phyloP scores from a whole-genome alignment of 768 basidiomycete genomes.

The Arthromyces matolae region DNA sequence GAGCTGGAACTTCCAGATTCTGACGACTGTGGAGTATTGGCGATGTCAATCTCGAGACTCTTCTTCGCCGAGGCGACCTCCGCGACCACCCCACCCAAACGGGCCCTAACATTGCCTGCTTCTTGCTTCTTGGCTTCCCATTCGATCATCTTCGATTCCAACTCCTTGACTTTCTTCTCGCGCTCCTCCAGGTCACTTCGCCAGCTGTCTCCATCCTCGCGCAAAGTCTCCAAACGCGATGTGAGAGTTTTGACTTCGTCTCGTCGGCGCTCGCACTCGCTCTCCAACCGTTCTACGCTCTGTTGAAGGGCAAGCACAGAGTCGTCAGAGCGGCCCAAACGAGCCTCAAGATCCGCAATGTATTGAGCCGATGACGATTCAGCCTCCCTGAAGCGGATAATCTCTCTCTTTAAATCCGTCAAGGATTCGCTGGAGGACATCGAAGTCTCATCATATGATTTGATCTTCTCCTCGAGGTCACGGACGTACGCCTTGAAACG shows the following conservation, averaged over 20 bases:
- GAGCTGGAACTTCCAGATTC: slow-evolving; percentile 18
- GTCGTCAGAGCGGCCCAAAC: slow-evolving; percentile 75
- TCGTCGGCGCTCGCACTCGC: slow-evolving; percentile 69
- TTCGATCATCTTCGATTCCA: slow-evolving; percentile 76
- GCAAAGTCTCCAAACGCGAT: slow-evolving; percentile 61
- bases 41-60: slow-evolving; percentile 53
- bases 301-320: slow-evolving; percentile 65
- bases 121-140: slow-evolving; percentile 73
- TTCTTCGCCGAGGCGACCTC: slow-evolving; percentile 70
- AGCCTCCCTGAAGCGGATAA: slow-evolving; percentile 69
- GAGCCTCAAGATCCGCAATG: slow-evolving; percentile 81
- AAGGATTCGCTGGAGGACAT: slow-evolving; percentile 75
- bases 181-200: slow-evolving; percentile 79
- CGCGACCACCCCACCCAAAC: slow-evolving; percentile 63
- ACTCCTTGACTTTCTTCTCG: slow-evolving; percentile 67
- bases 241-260: slow-evolving; percentile 72
- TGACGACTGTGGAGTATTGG: slow-evolving; percentile 18
- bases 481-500: slow-evolving; percentile 78
- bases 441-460: slow-evolving; percentile 76
- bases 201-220: slow-evolving; percentile 78
- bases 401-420: slow-evolving; percentile 79
- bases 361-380: slow-evolving; percentile 74
- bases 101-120: slow-evolving; percentile 59
- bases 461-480: slow-evolving; percentile 91
- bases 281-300: slow-evolving; percentile 73